phyloP scores from a whole-genome alignment of 805 yeast genomes.

The Isabelozyma heimii region DNA sequence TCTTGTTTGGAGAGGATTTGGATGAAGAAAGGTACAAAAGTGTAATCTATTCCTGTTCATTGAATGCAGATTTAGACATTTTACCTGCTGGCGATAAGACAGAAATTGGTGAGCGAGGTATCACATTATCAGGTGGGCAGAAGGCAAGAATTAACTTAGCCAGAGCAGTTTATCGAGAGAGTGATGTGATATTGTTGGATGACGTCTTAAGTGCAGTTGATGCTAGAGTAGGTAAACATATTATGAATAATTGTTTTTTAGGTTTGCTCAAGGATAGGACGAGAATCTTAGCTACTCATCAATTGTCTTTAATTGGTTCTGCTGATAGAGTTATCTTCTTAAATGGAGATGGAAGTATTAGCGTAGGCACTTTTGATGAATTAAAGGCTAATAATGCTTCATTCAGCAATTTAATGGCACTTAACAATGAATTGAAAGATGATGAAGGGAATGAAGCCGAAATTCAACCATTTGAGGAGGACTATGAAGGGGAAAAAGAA shows the following conservation, averaged over 20 bases:
- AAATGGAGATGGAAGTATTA: constrained; percentile 60
- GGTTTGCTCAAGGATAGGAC: constrained; percentile 60
- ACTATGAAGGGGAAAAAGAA: constrained; percentile 14
- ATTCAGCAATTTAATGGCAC: too few species aligned
- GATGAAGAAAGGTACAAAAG: constrained; percentile 50
- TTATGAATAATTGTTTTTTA: constrained; percentile 64
- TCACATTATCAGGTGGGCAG: constrained; percentile 86
- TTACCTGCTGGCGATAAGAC: constrained; percentile 76
- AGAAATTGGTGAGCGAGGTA: constrained; percentile 83
- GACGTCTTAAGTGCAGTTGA: constrained; percentile 86
- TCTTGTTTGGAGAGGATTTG: constrained; percentile 60
- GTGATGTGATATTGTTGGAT: constrained; percentile 67
- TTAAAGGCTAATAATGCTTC: too few species aligned
- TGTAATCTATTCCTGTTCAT: constrained; percentile 64
- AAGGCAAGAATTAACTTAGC: constrained; percentile 81
- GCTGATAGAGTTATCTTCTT: constrained; percentile 73
- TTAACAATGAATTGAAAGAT: constrained; percentile 16
- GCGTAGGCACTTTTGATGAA: constrained; percentile 59
- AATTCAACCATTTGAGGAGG: constrained; percentile 10
- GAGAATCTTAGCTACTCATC: constrained; percentile 80
- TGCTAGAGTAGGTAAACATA: constrained; percentile 81
- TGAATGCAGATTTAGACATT: constrained; percentile 60
- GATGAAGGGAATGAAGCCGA: constrained; percentile 10
- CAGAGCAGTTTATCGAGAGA: constrained; percentile 69
- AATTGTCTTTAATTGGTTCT: constrained; percentile 62